These are phyloP conservation scores for Taxawa tesnikishii DNA, from an alignment of 2,329 filamentous ascomycete genomes.

Conservation along the genomic window DNA sequence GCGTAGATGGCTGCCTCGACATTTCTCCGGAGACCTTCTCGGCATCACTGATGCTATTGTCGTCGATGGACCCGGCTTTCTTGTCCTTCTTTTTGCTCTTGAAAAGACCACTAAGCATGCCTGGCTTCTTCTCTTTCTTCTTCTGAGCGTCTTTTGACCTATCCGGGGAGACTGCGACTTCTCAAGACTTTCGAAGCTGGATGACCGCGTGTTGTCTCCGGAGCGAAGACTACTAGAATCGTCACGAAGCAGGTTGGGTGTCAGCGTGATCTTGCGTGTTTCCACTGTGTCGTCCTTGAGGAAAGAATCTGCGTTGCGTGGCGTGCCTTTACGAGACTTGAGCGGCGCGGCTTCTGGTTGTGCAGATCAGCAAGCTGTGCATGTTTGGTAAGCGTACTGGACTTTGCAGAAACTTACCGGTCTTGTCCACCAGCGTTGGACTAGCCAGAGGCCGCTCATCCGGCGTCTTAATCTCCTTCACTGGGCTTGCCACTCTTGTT, in stretches of 20 bases:
- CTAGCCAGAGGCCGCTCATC: constrained; percentile 17
- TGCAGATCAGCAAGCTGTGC: too few species aligned
- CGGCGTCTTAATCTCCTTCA: constrained; percentile 12
- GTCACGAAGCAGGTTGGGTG: constrained; percentile 80
- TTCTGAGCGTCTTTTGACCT: constrained; percentile 63
- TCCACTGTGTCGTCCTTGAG: constrained; percentile 93
- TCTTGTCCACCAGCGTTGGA: constrained; percentile 17
- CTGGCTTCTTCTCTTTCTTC: constrained; percentile 57
- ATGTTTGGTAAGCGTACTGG: too few species aligned
- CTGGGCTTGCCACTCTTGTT: constrained; percentile 4
- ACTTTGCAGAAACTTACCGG: constrained; percentile 9
- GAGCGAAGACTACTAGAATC: constrained; percentile 39
- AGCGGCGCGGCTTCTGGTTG: constrained; percentile 23
- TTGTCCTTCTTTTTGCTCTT: constrained; percentile 56
- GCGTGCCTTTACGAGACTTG: constrained; percentile 70
- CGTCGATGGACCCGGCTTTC: constrained; percentile 27
- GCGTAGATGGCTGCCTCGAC: too few species aligned
- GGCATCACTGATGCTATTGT: constrained; percentile 12
- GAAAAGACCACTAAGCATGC: constrained; percentile 60
- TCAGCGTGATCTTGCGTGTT: constrained; percentile 94
- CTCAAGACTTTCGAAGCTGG: constrained; percentile 66
- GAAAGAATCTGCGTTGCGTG: constrained; percentile 90
- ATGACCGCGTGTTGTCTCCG: constrained; percentile 23
- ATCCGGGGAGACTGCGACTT: constrained; percentile 53
- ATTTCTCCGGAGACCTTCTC: constrained; percentile 19